phyloP scores from a whole-genome alignment of 257 asterid genomes.

The Solanum peruvianum region DNA sequence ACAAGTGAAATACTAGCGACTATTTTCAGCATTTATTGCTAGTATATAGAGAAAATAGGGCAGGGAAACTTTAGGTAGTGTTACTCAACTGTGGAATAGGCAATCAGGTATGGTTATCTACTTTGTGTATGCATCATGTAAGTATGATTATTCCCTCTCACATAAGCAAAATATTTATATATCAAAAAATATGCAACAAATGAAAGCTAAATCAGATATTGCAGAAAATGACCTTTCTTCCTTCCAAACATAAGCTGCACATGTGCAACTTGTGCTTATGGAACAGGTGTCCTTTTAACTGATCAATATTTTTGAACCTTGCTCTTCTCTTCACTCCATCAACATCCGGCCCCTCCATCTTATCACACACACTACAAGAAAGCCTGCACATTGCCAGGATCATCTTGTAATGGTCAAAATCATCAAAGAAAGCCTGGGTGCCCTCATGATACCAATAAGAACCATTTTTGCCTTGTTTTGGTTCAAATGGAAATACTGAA shows the following conservation, averaged over 20 bases:
- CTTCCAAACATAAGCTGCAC: slow-evolving; percentile 98
- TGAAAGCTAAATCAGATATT: background rate
- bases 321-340: slow-evolving; percentile 52
- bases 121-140: background rate
- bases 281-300: slow-evolving; percentile 77
- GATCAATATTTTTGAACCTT: slow-evolving; percentile 71
- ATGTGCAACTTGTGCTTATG: slow-evolving; percentile 72
- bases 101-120: background rate
- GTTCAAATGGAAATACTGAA: slow-evolving; percentile 48
- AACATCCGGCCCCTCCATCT: slow-evolving; percentile 28
- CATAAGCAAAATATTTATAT: background rate
- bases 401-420: slow-evolving; percentile 89
- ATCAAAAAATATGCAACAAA: background rate
- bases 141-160: background rate
- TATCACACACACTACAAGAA: slow-evolving; percentile 83
- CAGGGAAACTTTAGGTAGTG: background rate
- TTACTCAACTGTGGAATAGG: background rate
- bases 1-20: background rate
- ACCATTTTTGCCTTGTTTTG: slow-evolving; percentile 69
- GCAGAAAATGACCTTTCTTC: slow-evolving; percentile 58
- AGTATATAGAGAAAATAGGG: background rate
- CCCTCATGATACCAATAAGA: slow-evolving; percentile 88
- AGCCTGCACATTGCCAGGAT: slow-evolving; percentile 97
- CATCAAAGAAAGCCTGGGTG: slow-evolving; percentile 86
- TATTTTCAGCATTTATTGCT: background rate